phyloP scores from a whole-genome alignment of 139 green algal species.

The Parachlorella kessleri region DNA sequence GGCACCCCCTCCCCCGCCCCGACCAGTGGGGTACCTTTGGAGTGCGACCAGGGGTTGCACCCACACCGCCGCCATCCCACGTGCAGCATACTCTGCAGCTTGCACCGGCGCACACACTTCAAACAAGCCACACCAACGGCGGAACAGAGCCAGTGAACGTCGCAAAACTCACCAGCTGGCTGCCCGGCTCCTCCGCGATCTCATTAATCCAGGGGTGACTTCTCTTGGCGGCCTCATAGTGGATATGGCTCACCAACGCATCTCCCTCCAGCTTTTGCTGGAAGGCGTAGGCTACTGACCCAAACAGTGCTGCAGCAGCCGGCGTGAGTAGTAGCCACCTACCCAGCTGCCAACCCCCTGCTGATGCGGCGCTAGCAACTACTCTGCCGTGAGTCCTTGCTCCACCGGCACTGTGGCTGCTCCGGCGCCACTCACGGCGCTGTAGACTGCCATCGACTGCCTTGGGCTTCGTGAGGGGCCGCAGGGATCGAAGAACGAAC shows the following conservation, averaged over 20 bases:
- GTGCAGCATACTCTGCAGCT: not conserved
- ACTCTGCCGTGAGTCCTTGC: too few species aligned
- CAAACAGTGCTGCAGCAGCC: constrained; percentile 12
- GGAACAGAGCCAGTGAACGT: not conserved
- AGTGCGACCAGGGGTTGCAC: too few species aligned
- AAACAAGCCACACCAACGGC: not conserved
- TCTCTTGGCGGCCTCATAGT: not conserved
- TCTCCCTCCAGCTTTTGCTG: not conserved
- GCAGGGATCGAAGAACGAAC: not conserved
- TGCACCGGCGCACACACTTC: not conserved
- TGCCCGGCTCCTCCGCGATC: not conserved
- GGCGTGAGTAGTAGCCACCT: not conserved
- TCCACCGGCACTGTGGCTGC: not conserved
- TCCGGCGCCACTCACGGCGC: not conserved
- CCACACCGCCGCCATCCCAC: not conserved
- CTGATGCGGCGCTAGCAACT: not conserved
- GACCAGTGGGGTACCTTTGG: too few species aligned
- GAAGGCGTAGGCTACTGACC: not conserved
- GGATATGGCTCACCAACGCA: not conserved
- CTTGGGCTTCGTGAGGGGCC: not conserved
- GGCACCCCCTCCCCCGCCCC: too few species aligned
- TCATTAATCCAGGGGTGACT: not conserved
- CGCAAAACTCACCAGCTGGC: not conserved
- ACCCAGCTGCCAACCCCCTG: not conserved
- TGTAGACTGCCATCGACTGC: not conserved